phyloP scores from a whole-genome alignment of 441 rosid species.

The Gossypium gossypioides region DNA sequence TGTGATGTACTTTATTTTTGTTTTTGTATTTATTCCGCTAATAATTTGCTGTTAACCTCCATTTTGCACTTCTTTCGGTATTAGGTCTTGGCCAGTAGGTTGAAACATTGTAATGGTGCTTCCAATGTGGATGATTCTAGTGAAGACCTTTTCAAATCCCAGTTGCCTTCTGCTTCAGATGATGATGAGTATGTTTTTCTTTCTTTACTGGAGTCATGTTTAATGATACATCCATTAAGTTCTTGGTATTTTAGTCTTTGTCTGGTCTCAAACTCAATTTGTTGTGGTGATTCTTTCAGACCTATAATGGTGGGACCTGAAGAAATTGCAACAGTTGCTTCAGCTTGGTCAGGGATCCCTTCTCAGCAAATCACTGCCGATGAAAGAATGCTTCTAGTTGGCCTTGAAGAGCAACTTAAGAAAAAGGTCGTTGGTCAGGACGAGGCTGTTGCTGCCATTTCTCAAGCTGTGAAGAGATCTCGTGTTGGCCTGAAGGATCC shows the following conservation, averaged over 20 bases:
- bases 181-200: conserved; percentile 50
- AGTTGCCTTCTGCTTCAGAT: conserved; percentile 38
- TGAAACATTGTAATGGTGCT: conserved; percentile 36
- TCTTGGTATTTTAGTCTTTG: neutral
- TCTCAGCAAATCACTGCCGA: conserved; percentile 69
- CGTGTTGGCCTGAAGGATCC: conserved; percentile 68
- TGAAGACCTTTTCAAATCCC: conserved; percentile 43
- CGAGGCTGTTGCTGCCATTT: conserved; percentile 60
- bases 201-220: conserved; percentile 2
- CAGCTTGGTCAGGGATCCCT: conserved; percentile 71
- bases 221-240: conserved; percentile 6
- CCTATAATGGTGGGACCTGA: conserved; percentile 66
- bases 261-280: conserved; percentile 5
- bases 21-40: neutral
- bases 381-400: conserved; percentile 50
- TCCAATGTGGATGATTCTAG: conserved; percentile 32
- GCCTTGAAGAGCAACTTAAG: conserved; percentile 56
- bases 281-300: conserved; percentile 36
- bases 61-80: conserved; percentile 15
- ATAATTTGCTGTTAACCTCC: conserved; percentile 16
- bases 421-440: conserved; percentile 65
- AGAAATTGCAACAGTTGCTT: conserved; percentile 65
- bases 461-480: conserved; percentile 73
- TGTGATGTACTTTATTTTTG: neutral
- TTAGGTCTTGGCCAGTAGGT: conserved; percentile 58